phyloP scores from a whole-genome alignment of 2,329 filamentous ascomycete genomes.

The Neoarthrinium moseri region DNA sequence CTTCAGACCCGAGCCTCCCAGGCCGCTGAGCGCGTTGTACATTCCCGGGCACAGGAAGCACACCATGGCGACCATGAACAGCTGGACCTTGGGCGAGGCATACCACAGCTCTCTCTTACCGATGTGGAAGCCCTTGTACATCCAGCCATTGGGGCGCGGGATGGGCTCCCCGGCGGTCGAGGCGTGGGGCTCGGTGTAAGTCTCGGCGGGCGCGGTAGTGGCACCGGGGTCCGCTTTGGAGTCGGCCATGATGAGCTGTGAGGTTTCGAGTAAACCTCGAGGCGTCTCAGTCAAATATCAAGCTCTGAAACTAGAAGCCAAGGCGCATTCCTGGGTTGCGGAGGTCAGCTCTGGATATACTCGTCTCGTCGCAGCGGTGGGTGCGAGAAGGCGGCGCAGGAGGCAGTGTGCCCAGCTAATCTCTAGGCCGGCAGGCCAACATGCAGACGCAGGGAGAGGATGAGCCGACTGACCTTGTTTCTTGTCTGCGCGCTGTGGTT shows the following conservation, averaged over 20 bases:
- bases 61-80: slow-evolving; percentile 68
- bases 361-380: no score
- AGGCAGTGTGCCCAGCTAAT: no score
- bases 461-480: no score
- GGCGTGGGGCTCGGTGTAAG: slow-evolving; percentile 6
- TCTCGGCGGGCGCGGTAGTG: slow-evolving; percentile 1
- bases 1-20: slow-evolving; percentile 63
- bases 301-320: no score
- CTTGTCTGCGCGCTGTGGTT: no score
- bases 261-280: no score
- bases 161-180: slow-evolving; percentile 14
- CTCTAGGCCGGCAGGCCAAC: no score
- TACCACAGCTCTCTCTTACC: slow-evolving; percentile 61
- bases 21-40: slow-evolving; percentile 66
- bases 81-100: slow-evolving; percentile 70
- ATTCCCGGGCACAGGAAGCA: slow-evolving; percentile 73
- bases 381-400: no score
- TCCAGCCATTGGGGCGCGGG: slow-evolving; percentile 56
- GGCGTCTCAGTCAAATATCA: no score
- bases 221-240: slow-evolving; percentile 1
- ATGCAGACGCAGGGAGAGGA: no score
- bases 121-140: slow-evolving; percentile 62
- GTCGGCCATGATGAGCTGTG: slow-evolving; percentile 7
- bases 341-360: no score
- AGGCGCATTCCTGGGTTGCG: no score